Evolutionary conservation across 2,329 filamentous ascomycete species (phyloP).

Genomic region (Chaetomium sp.): DNA sequence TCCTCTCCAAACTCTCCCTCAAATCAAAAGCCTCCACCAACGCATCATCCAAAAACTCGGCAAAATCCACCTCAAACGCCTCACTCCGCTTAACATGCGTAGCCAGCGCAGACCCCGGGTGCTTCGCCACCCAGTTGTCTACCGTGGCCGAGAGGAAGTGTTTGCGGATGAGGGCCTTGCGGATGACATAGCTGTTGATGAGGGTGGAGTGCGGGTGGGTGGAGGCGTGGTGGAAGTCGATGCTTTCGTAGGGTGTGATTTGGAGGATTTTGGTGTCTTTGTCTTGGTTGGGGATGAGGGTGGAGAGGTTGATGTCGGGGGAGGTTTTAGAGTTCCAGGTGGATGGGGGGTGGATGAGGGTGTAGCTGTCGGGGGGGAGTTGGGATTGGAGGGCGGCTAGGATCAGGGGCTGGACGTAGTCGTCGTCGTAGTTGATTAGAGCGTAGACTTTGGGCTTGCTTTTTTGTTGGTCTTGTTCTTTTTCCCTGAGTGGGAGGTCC

Average conservation of each 20-base stretch:
- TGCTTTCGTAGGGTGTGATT: constrained; percentile 77
- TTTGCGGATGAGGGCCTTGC: constrained; percentile 93
- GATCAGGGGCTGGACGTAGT: constrained; percentile 84
- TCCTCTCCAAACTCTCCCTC: constrained; percentile 66
- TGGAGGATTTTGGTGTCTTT: constrained; percentile 53
- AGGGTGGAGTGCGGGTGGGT: constrained; percentile 55
- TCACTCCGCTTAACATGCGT: constrained; percentile 70
- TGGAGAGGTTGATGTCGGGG: constrained; percentile 31
- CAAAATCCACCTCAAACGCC: constrained; percentile 91
- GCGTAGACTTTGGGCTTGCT: constrained; percentile 52
- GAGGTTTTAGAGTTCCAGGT: constrained; percentile 10
- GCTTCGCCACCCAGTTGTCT: constrained; percentile 77
- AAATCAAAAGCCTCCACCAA: constrained; percentile 86
- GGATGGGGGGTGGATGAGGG: constrained; percentile 45
- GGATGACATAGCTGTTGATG: constrained; percentile 87
- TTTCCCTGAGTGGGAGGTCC: constrained; percentile 7
- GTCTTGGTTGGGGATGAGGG: constrained; percentile 29
- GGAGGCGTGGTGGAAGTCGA: constrained; percentile 75
- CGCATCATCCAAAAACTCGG: constrained; percentile 92
- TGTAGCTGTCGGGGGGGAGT: constrained; percentile 49
- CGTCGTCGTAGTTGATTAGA: constrained; percentile 75
- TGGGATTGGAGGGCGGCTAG: constrained; percentile 60
- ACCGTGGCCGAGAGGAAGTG: constrained; percentile 85
- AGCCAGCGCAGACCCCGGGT: constrained; percentile 63
- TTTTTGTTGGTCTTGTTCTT: neutral